These are phyloP conservation scores for Aspergillus wentii DNA, from an alignment of 495 filamentous ascomycete genomes.

Conservation along the genomic window DNA sequence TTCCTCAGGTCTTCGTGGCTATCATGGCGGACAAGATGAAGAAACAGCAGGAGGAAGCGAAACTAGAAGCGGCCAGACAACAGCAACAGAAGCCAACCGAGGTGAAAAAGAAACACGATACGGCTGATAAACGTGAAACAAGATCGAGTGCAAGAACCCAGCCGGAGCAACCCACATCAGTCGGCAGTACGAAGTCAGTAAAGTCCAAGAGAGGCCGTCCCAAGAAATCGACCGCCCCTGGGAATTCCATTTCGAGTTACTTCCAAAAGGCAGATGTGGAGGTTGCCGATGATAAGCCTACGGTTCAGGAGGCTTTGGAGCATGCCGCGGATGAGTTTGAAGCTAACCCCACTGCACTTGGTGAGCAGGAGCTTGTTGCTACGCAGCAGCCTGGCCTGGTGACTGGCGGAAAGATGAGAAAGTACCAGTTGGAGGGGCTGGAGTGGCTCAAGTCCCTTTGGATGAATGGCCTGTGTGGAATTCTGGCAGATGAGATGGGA, in stretches of 20 bases:
- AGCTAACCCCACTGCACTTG: slow-evolving; percentile 57
- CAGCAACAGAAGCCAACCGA: slow-evolving; percentile 23
- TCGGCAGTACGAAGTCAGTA: slow-evolving; percentile 5
- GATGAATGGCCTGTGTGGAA: slow-evolving; percentile 93
- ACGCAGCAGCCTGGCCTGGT: slow-evolving; percentile 82
- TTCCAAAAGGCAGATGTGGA: slow-evolving; percentile 55
- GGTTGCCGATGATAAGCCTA: slow-evolving; percentile 45
- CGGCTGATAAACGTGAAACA: slow-evolving; percentile 22
- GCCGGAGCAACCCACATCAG: slow-evolving; percentile 12
- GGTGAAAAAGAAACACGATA: slow-evolving; percentile 14
- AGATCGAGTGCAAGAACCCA: slow-evolving; percentile 21
- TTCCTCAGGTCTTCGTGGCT: slow-evolving; percentile 36
- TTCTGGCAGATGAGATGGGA: slow-evolving; percentile 97
- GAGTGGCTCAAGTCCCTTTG: slow-evolving; percentile 85
- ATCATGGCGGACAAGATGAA: slow-evolving; percentile 63
- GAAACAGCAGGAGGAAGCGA: slow-evolving; percentile 54
- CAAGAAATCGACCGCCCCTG: slow-evolving; percentile 22
- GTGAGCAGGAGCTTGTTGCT: slow-evolving; percentile 71
- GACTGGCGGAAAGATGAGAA: slow-evolving; percentile 84
- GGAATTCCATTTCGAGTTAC: slow-evolving; percentile 48
- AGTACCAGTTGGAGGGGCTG: slow-evolving; percentile 90
- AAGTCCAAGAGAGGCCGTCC: slow-evolving; percentile 24
- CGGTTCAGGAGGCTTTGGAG: slow-evolving; percentile 49
- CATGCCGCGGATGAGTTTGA: slow-evolving; percentile 51
- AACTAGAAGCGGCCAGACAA: slow-evolving; percentile 39